Base-by-base conservation (phyloP, 2,329 filamentous ascomycete species). In the Diaporthe destruens region DNA sequence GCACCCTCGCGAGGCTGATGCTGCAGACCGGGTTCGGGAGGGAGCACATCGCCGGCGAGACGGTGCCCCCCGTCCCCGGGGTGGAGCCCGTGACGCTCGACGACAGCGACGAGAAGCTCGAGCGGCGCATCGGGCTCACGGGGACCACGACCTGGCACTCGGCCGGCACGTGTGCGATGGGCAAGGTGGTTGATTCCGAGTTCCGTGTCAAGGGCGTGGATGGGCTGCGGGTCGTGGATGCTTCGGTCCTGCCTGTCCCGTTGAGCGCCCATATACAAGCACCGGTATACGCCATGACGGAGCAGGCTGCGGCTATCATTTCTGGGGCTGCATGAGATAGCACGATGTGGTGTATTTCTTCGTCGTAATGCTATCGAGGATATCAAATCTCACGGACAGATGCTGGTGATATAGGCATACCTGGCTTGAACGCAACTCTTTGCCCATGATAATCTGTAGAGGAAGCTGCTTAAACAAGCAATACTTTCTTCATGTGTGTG, bases 161-260 rank as follows among this genome's bases (percentile, higher is more conserved):
- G 4, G 77, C 75, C 53, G 80, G 80, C 1, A 78, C 77, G 11
- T 77, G 78, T n/a, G 73, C 78, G 6, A 80, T 82, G 78, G 82
- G 82, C 53, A 82, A 81, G 36, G 68, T 73, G 42, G 71, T 66
- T 1, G 81, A 84, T 70, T 74, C 76, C 0, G 77, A 80, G 25
- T 76, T 84, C 51, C 77, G 77, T 20, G 82, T 85, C 23, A 81
- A 82, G 51, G 82, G 83, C 0, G 79, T 83, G 6, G 75, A 76
- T 11, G 78, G 78, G n/a, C 76, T 85, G 36, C 80, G 82, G 18
- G 78, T 85, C 8, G 80, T 82, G 0, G 83, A 85, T 75, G 80
- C 82, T 14, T 83, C 80, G 12, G 78, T 84, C 9, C 78, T 84
- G 25, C 81, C 82, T 14, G 29, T 71, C 11, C 71, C 71, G 12